A percentile compares a stretch with the other conserved stretches of the same genome.
phyloP scores from a whole-genome alignment of 192 early-diverging fungal genomes.

The Backusella westeae region DNA sequence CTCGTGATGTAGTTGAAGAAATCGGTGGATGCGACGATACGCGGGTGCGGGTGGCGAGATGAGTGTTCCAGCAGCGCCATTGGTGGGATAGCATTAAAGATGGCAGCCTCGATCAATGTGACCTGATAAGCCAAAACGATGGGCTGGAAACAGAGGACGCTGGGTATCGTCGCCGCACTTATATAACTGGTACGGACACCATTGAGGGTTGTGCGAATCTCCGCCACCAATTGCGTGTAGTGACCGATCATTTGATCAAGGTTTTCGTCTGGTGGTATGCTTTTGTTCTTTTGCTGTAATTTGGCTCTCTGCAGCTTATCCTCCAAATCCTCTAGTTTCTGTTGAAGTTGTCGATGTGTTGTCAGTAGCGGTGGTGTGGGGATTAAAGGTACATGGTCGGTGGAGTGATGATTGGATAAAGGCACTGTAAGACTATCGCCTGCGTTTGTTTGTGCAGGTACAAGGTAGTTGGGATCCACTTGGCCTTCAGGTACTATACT shows the following conservation, averaged over 20 bases:
- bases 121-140: constrained; percentile 69
- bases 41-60: constrained; percentile 56
- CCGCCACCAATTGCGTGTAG: constrained; percentile 41
- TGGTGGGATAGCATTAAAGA: constrained; percentile 65
- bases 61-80: constrained; percentile 59
- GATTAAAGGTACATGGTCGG: constrained; percentile 57
- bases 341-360: constrained; percentile 45
- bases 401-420: constrained; percentile 16
- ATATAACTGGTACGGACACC: constrained; percentile 48
- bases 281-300: constrained; percentile 5
- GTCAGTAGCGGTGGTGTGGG: constrained; percentile 54
- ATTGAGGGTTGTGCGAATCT: constrained; percentile 49
- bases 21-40: constrained; percentile 66
- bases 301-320: constrained; percentile 31
- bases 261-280: constrained; percentile 24
- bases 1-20: constrained; percentile 82
- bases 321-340: constrained; percentile 42
- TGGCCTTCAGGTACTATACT: constrained; percentile 49
- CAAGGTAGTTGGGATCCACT: constrained; percentile 53
- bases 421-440: constrained; percentile 39
- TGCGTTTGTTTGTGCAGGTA: constrained; percentile 48
- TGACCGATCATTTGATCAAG: constrained; percentile 46
- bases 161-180: constrained; percentile 51
- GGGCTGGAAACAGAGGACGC: constrained; percentile 57
- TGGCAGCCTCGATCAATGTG: constrained; percentile 64